Evolutionary conservation across 768 basidiomycete species (phyloP), one percentile per base, ranked within the genome.

Genomic region (Leccinum subgranulosum): DNA sequence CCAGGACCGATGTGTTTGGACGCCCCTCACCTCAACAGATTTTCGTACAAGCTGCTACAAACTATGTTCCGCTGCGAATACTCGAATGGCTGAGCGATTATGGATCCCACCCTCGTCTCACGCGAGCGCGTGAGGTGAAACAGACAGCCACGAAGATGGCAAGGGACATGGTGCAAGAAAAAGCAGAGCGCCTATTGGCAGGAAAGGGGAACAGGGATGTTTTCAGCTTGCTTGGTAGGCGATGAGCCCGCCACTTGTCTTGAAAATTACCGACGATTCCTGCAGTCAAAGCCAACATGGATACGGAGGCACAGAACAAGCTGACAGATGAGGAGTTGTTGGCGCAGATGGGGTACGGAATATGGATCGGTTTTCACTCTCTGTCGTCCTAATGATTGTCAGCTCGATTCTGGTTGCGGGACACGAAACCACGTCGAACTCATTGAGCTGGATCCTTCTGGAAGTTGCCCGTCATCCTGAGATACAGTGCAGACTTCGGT

Each of bases 381-480:
- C 23, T 21, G 45, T 25, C 23, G 14, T 46, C 1, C 45, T 46
- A 1, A 48, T 48, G 2, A 51, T 55, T 5, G n/a, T 11, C n/a
- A 80, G 79, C 17, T 79, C 78, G 23, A 76, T 81, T 11, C 62
- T 81, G 11, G 61, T 82, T 11, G 79, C 79, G 41, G 79, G 79
- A 1, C 81, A 88, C 66, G 87, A 86, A 66, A 87, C 86, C 4
- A 84, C 81, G 51, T 79, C 86, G 3, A 82, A 78, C 36, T 76
- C 80, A 2, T 52, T 86, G 29, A 76, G 77, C 54, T 91, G 86
- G 85, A 77, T 81, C 7, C 70, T 91, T 8, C 74, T 85, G 54
- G 84, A 86, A 61, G 76, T 93, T 4, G 80, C 85, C 3, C 78
- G 75, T 41, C 72, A 84, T 59, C 84, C 81, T 0, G 74, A 82